These are phyloP conservation scores for Forsythia suspensa DNA, from an alignment of 257 asterid genomes.

Conservation along the genomic window DNA sequence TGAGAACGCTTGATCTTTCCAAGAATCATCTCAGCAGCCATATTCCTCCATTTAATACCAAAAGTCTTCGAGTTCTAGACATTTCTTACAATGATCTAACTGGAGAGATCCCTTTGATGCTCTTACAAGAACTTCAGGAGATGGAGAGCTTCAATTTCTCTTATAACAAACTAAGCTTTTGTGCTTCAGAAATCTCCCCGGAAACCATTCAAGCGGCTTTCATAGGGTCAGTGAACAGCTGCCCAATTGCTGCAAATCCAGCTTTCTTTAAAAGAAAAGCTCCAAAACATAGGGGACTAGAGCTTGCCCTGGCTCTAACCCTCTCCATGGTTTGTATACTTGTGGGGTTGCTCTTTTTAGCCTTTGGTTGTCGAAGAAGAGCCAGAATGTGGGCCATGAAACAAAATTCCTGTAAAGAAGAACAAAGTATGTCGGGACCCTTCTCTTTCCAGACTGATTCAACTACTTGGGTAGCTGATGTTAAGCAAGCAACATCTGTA, in stretches of 20 bases:
- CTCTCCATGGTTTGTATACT: conserved; percentile 75
- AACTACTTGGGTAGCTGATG: conserved; percentile 86
- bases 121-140: conserved; percentile 51
- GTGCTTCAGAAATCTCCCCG: conserved; percentile 48
- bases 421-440: conserved; percentile 71
- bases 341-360: conserved; percentile 67
- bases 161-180: conserved; percentile 77
- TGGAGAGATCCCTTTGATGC: conserved; percentile 69
- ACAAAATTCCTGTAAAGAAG: conserved; percentile 59
- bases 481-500: conserved; percentile 70
- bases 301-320: conserved; percentile 67
- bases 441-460: conserved; percentile 82
- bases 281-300: conserved; percentile 55
- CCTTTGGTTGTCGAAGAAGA: conserved; percentile 74
- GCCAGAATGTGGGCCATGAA: conserved; percentile 64
- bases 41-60: conserved; percentile 49
- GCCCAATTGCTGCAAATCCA: conserved; percentile 93
- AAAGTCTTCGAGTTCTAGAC: conserved; percentile 57
- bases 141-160: conserved; percentile 84
- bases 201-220: conserved; percentile 52
- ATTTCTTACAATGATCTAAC: conserved; percentile 77
- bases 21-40: conserved; percentile 54
- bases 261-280: conserved; percentile 47
- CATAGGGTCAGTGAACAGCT: conserved; percentile 70
- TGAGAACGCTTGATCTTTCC: conserved; percentile 74